A percentile compares a stretch with the other conserved stretches of the same genome.
Evolutionary conservation across 768 basidiomycete species (phyloP).

Genomic region (Steccherinum ochraceum): DNA sequence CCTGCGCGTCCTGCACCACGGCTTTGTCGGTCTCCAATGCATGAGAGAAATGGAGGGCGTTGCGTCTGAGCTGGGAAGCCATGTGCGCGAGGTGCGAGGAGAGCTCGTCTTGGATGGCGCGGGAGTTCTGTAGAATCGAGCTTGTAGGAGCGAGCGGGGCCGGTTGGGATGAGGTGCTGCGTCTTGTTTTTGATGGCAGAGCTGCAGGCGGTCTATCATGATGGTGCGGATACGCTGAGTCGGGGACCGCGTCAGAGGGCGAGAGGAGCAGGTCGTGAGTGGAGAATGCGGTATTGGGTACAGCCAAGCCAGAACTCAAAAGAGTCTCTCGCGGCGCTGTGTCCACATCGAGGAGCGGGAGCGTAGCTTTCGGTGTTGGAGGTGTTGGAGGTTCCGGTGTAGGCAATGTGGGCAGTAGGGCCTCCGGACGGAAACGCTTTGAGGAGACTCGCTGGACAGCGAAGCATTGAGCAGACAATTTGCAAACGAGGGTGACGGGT

Average conservation of each 20-base stretch:
- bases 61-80: conserved; percentile 83
- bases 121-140: conserved; percentile 46
- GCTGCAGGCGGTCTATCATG: background rate
- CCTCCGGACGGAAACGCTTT: conserved; percentile 31
- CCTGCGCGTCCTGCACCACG: conserved; percentile 58
- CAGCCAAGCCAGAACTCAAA: background rate
- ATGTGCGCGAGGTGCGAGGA: conserved; percentile 72
- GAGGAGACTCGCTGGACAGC: conserved; percentile 39
- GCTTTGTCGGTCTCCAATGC: conserved; percentile 70
- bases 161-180: conserved; percentile 13
- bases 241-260: conserved; percentile 23
- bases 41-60: conserved; percentile 72
- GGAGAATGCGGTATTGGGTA: conserved; percentile 7
- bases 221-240: background rate
- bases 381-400: conserved; percentile 26
- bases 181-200: conserved; percentile 19
- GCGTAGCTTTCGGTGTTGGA: conserved; percentile 1
- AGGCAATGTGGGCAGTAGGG: conserved; percentile 51
- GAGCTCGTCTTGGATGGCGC: conserved; percentile 65
- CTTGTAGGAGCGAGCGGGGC: conserved; percentile 7
- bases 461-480: too few relatives aligned
- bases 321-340: background rate
- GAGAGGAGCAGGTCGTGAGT: conserved; percentile 37
- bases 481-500: background rate
- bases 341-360: background rate